phyloP scores from a whole-genome alignment of 2,329 filamentous ascomycete species.

The Grosmannia clavigera region DNA sequence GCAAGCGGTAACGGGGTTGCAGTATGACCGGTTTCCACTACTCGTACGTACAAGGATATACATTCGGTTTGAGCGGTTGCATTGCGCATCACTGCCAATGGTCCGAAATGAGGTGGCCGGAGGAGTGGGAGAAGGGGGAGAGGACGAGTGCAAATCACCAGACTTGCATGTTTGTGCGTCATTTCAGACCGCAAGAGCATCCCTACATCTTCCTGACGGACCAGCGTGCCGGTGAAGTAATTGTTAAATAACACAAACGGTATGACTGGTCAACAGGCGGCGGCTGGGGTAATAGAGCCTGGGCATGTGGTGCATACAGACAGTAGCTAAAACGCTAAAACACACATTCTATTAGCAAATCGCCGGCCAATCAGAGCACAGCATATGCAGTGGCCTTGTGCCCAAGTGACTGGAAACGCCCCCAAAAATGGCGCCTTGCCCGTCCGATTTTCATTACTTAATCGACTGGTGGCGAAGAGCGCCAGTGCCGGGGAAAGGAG shows the following conservation, averaged over 20 bases:
- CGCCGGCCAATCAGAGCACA: conserved; percentile 7
- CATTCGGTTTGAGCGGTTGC: not conserved
- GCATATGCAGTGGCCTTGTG: conserved; percentile 3
- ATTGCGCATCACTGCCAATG: not conserved
- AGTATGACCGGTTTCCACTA: not conserved
- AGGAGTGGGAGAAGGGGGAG: not conserved
- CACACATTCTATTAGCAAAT: conserved; percentile 11
- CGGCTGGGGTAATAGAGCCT: not conserved
- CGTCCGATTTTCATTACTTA: conserved; percentile 8
- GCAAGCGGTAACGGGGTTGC: not conserved
- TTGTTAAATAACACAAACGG: conserved; percentile 12
- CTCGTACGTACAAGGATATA: not conserved
- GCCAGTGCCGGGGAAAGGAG: not conserved
- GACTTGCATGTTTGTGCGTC: not conserved
- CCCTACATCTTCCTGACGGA: not conserved
- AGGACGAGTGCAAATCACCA: not conserved
- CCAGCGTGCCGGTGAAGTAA: conserved; percentile 6
- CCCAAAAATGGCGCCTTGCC: not conserved
- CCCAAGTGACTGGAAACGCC: conserved; percentile 3
- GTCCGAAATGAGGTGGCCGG: not conserved
- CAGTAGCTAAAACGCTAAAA: not conserved
- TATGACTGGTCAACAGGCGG: conserved; percentile 6
- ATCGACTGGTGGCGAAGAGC: not conserved
- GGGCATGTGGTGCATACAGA: not conserved
- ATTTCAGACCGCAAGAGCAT: not conserved